Evolutionary conservation across 768 basidiomycete species (phyloP).

Genomic region (Leccinum rimulosum): DNA sequence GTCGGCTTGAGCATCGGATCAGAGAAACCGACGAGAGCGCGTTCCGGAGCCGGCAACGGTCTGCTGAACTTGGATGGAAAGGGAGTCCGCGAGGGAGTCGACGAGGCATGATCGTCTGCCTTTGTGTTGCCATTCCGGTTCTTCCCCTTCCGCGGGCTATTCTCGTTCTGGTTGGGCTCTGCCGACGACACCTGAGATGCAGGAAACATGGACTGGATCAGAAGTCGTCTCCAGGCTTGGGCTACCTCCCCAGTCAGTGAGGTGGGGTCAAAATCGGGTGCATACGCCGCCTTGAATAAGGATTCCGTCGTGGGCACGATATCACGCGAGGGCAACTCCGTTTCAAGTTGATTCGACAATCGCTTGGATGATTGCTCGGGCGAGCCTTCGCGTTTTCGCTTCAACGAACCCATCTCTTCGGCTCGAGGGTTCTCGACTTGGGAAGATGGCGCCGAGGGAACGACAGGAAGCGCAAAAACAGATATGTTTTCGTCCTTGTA

Average conservation of each 20-base stretch:
- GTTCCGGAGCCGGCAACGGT: constrained; percentile 25
- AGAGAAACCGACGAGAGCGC: constrained; percentile 12
- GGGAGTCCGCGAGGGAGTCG: constrained; percentile 10
- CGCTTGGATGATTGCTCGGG: constrained; percentile 40
- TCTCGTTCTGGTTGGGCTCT: constrained; percentile 14
- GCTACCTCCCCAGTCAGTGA: constrained; percentile 43
- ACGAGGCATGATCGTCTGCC: neutral
- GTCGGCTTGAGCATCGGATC: constrained; percentile 33
- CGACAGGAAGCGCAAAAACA: constrained; percentile 59
- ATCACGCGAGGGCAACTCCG: neutral
- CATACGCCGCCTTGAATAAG: constrained; percentile 25
- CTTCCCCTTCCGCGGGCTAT: constrained; percentile 12
- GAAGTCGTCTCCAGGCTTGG: constrained; percentile 52
- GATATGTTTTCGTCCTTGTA: constrained; percentile 63
- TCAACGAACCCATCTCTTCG: constrained; percentile 16
- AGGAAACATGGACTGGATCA: constrained; percentile 65
- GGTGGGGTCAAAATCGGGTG: constrained; percentile 28
- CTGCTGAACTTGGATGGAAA: constrained; percentile 17
- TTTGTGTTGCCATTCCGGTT: neutral
- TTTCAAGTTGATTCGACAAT: neutral
- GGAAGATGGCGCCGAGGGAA: constrained; percentile 21
- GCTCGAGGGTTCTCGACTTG: neutral
- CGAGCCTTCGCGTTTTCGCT: constrained; percentile 45
- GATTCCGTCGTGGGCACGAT: neutral
- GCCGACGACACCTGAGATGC: constrained; percentile 25